Percentiles rank a stretch among this genome's conserved stretches.
Evolutionary conservation across 768 basidiomycete genomes (phyloP).

Genomic region (Cyathus striatus): DNA sequence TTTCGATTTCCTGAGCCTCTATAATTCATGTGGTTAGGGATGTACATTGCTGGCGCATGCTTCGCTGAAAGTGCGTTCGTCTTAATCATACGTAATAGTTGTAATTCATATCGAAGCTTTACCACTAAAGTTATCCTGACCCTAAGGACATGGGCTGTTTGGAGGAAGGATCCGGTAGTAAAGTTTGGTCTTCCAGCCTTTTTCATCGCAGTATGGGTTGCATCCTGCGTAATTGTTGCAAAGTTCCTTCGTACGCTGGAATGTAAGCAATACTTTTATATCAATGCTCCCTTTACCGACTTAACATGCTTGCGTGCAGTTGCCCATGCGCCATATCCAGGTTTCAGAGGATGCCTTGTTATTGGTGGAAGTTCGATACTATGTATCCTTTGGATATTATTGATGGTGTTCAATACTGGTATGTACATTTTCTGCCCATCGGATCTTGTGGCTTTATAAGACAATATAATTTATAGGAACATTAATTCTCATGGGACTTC

Average conservation of each 20-base stretch:
- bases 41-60: neutral
- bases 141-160: neutral
- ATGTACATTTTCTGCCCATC: neutral
- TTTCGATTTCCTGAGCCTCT: neutral
- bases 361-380: no score
- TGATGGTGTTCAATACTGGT: neutral
- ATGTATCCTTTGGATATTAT: neutral
- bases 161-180: neutral
- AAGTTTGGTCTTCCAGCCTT: neutral
- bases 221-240: neutral
- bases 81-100: neutral
- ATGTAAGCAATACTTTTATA: neutral
- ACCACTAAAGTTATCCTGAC: neutral
- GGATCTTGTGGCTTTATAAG: neutral
- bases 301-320: no score
- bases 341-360: no score
- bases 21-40: neutral
- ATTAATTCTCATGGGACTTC: neutral
- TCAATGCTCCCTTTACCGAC: neutral
- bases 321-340: no score
- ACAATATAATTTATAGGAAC: no score
- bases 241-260: neutral
- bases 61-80: neutral
- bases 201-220: neutral
- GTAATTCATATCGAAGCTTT: neutral